phyloP scores from a whole-genome alignment of 2,329 filamentous ascomycete species.

The Trichoderma polysporum region DNA sequence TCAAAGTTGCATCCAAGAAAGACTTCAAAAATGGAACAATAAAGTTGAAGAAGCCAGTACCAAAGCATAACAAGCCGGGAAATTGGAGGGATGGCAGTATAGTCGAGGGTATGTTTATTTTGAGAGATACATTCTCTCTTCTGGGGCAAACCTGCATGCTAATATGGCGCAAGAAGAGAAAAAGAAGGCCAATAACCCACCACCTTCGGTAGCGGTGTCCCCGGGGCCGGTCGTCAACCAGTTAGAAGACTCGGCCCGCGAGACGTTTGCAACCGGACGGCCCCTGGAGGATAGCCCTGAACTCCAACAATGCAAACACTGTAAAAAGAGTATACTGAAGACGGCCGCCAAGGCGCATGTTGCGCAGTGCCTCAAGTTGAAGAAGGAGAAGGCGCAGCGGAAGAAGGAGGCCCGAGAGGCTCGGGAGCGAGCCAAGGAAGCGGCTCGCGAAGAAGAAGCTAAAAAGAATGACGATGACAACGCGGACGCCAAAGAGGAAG shows the following conservation, averaged over 20 bases:
- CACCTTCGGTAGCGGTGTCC: slow-evolving; percentile 44
- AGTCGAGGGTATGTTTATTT: slow-evolving; percentile 53
- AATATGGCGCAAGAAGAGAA: slow-evolving; percentile 48
- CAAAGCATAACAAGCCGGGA: slow-evolving; percentile 64
- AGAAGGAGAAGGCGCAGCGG: slow-evolving; percentile 75
- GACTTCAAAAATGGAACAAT: slow-evolving; percentile 51
- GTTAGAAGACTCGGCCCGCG: slow-evolving; percentile 72
- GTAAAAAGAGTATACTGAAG: slow-evolving; percentile 82
- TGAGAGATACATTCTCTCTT: neutral
- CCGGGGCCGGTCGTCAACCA: slow-evolving; percentile 61
- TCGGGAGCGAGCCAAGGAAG: slow-evolving; percentile 63
- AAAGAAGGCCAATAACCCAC: slow-evolving; percentile 52
- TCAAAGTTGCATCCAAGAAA: slow-evolving; percentile 62
- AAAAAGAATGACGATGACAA: slow-evolving; percentile 51
- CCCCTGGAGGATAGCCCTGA: slow-evolving; percentile 79
- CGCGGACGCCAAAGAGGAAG: slow-evolving; percentile 50
- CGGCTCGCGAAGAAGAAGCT: slow-evolving; percentile 57
- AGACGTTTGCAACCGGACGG: slow-evolving; percentile 77
- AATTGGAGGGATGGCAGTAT: slow-evolving; percentile 71
- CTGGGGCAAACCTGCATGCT: neutral
- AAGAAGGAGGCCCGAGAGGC: slow-evolving; percentile 75
- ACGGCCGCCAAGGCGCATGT: slow-evolving; percentile 77
- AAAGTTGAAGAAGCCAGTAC: slow-evolving; percentile 62
- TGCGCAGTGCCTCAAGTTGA: slow-evolving; percentile 77
- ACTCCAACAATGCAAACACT: slow-evolving; percentile 86